Percentiles rank a stretch among this genome's conserved stretches.
Evolutionary conservation across 257 asterid genomes (phyloP).

Genomic region (Salvia miltiorrhiza): DNA sequence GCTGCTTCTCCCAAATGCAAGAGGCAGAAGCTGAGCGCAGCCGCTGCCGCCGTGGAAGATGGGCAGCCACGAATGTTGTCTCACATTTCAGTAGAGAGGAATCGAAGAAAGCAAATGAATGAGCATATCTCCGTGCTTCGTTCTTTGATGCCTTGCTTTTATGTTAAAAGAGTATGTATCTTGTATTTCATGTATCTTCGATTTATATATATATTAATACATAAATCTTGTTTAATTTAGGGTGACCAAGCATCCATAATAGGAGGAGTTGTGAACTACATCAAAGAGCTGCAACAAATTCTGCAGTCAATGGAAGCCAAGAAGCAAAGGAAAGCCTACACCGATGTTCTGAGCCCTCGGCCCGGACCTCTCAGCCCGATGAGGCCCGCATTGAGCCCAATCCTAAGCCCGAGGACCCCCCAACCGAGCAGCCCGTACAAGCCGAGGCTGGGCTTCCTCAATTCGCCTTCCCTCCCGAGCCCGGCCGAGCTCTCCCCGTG

Average conservation of each 20-base stretch:
- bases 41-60: constrained; percentile 31
- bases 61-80: constrained; percentile 39
- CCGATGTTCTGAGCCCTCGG: constrained; percentile 67
- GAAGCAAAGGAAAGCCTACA: constrained; percentile 73
- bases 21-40: constrained; percentile 41
- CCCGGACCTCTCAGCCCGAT: constrained; percentile 59
- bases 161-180: constrained; percentile 64
- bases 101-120: constrained; percentile 85
- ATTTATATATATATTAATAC: too few species aligned
- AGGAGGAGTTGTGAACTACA: constrained; percentile 90
- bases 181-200: too few species aligned
- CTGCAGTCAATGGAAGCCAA: constrained; percentile 71
- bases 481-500: constrained; percentile 54
- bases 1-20: constrained; percentile 37
- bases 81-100: constrained; percentile 79
- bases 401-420: constrained; percentile 85
- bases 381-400: constrained; percentile 70
- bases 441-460: constrained; percentile 33
- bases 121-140: constrained; percentile 73
- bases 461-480: constrained; percentile 28
- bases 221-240: constrained; percentile 29
- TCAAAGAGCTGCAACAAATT: constrained; percentile 77
- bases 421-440: constrained; percentile 72
- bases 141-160: constrained; percentile 77
- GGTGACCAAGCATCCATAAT: constrained; percentile 97